Evolutionary conservation across 495 filamentous ascomycete species (phyloP).

Genomic region (Penicillium arizonense): DNA sequence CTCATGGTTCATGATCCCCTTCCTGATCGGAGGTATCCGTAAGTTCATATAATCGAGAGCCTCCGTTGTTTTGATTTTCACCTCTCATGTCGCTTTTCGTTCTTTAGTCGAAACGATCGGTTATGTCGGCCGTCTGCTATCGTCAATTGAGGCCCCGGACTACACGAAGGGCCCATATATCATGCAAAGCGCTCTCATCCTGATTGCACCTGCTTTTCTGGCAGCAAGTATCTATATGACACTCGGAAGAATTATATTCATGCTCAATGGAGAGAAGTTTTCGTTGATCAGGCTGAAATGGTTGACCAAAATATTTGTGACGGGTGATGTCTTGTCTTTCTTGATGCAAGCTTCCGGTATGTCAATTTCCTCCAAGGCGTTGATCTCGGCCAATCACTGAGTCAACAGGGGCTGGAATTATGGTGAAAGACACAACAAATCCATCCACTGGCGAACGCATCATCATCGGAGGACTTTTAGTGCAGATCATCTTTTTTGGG

Average conservation of each 20-base stretch:
- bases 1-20: constrained; percentile 56
- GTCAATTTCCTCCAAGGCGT: background rate
- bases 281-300: constrained; percentile 39
- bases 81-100: background rate
- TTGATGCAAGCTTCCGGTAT: constrained; percentile 36
- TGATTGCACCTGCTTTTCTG: constrained; percentile 51
- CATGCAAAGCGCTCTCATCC: constrained; percentile 49
- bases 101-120: constrained; percentile 39
- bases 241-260: constrained; percentile 48
- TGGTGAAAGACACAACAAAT: constrained; percentile 17
- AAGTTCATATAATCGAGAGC: constrained; percentile 15
- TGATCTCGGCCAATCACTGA: background rate
- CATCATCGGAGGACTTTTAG: constrained; percentile 46
- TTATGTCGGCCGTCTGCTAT: constrained; percentile 36
- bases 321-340: constrained; percentile 43
- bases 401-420: constrained; percentile 33
- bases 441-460: constrained; percentile 30
- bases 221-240: constrained; percentile 59
- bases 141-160: constrained; percentile 26
- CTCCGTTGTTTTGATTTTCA: background rate
- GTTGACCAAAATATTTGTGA: constrained; percentile 47
- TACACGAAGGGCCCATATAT: constrained; percentile 42
- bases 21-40: constrained; percentile 54
- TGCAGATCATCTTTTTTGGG: constrained; percentile 54
- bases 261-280: constrained; percentile 39